A percentile compares a stretch with the other conserved stretches of the same genome.
Conservation (phyloP, 495 filamentous ascomycete genomes). For the Haplographium delicatum region DNA sequence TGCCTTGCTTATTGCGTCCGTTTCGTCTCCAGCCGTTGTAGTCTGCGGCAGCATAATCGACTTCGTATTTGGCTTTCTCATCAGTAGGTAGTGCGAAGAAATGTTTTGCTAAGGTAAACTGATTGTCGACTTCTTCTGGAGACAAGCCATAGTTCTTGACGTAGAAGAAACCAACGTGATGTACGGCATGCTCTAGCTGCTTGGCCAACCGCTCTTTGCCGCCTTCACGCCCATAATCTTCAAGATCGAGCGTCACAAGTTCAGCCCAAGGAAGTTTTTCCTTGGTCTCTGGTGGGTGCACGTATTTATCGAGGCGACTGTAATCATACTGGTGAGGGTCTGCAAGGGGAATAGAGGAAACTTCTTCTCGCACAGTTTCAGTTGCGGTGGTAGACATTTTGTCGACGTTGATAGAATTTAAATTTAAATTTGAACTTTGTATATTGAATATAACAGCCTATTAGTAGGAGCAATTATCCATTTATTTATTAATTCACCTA, state of each 20-base stretch:
- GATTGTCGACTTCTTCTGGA: conserved; percentile 54
- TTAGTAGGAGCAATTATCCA: no score
- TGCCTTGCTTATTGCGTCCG: conserved; percentile 35
- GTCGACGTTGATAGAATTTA: no score
- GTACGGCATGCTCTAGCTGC: conserved; percentile 53
- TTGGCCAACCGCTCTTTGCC: conserved; percentile 50
- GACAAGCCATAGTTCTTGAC: conserved; percentile 55
- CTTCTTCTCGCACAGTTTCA: no score
- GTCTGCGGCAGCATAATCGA: conserved; percentile 38
- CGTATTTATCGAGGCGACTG: conserved; percentile 21
- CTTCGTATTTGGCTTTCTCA: conserved; percentile 37
- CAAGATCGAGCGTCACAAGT: conserved; percentile 50
- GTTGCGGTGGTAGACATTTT: no score
- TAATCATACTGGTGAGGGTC: conserved; percentile 10
- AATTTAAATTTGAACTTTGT: no score
- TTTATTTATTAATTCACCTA: no score
- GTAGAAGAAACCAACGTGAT: conserved; percentile 55
- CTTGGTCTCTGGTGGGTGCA: conserved; percentile 20
- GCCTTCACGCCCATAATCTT: conserved; percentile 42
- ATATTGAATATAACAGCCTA: no score
- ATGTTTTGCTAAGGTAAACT: conserved; percentile 52
- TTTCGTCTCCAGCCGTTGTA: conserved; percentile 43
- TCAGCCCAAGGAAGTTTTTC: conserved; percentile 47
- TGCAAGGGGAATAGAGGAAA: no score
- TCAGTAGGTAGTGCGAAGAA: conserved; percentile 51